phyloP scores from a whole-genome alignment of 1,284 basidiomycete genomes.

The Hymenochaete sp. region DNA sequence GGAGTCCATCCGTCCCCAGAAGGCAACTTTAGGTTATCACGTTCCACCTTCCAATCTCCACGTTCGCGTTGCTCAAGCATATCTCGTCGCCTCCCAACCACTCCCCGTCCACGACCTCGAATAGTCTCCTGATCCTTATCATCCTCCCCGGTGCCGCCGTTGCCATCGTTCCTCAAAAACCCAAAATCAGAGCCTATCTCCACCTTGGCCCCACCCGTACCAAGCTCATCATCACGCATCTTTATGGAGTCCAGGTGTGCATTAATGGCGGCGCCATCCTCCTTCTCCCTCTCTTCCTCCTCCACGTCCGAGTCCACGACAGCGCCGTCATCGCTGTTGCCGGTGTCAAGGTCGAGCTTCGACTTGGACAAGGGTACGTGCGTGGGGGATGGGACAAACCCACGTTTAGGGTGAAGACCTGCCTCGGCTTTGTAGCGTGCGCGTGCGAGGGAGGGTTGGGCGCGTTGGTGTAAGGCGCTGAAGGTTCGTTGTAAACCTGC shows the following conservation, averaged over 20 bases:
- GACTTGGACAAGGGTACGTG: constrained; percentile 21
- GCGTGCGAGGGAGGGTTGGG: constrained; percentile 40
- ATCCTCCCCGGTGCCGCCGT: neutral
- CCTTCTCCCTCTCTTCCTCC: constrained; percentile 21
- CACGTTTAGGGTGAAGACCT: constrained; percentile 43
- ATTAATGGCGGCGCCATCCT: constrained; percentile 16
- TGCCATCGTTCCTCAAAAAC: neutral
- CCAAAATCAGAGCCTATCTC: constrained; percentile 16
- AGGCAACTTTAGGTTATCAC: constrained; percentile 55
- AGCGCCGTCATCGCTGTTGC: constrained; percentile 9
- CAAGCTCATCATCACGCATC: constrained; percentile 14
- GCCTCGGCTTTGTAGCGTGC: constrained; percentile 65
- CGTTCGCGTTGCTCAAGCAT: too few species aligned
- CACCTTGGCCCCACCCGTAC: too few species aligned
- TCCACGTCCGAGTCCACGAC: constrained; percentile 6
- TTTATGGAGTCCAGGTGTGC: neutral
- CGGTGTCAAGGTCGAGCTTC: constrained; percentile 19
- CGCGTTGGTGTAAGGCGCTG: constrained; percentile 35
- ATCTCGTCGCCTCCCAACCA: constrained; percentile 17
- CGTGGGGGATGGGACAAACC: constrained; percentile 38
- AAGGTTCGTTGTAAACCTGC: constrained; percentile 40
- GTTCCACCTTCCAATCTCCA: constrained; percentile 23
- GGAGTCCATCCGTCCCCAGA: constrained; percentile 54
- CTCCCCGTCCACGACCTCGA: constrained; percentile 9
- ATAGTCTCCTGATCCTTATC: constrained; percentile 3